Percentiles rank a stretch among this genome's conserved stretches.
Evolutionary conservation across 2,329 filamentous ascomycete genomes (phyloP).

Genomic region (Calonectria ilicicola): DNA sequence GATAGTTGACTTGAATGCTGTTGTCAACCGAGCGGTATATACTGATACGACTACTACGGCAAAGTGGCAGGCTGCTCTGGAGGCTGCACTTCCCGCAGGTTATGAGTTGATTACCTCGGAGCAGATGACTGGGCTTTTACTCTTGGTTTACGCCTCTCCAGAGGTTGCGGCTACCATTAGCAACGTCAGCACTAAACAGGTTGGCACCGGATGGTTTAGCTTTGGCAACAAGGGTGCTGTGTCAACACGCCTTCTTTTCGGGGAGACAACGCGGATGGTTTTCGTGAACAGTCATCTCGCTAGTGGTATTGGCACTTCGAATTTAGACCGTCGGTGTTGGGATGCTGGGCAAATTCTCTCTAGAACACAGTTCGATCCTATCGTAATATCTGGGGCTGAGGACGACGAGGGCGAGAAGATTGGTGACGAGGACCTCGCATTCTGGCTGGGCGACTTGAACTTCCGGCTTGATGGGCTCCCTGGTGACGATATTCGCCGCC

Average conservation of each 20-base stretch:
- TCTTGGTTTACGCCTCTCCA: conserved; percentile 88
- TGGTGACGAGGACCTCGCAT: conserved; percentile 91
- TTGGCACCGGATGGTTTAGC: conserved; percentile 91
- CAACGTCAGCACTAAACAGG: conserved; percentile 83
- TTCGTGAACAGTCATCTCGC: conserved; percentile 94
- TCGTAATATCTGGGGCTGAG: conserved; percentile 73
- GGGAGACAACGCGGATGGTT: conserved; percentile 88
- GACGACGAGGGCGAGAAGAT: conserved; percentile 77
- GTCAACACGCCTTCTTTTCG: conserved; percentile 82
- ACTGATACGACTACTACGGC: conserved; percentile 77
- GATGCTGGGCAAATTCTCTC: conserved; percentile 83
- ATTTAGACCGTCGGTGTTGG: conserved; percentile 89
- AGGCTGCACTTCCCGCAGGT: conserved; percentile 78
- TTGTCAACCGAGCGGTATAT: conserved; percentile 75
- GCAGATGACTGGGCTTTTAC: conserved; percentile 86
- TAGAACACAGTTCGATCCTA: conserved; percentile 82
- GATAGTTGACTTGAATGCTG: conserved; percentile 86
- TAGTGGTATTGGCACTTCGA: conserved; percentile 82
- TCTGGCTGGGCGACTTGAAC: conserved; percentile 97
- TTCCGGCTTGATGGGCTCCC: conserved; percentile 91
- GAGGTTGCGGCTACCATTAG: conserved; percentile 79
- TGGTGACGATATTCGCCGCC: conserved; percentile 87
- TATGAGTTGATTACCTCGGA: conserved; percentile 84
- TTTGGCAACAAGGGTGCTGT: conserved; percentile 97
- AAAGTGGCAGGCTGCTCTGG: conserved; percentile 84